Base-by-base conservation (phyloP, 2,329 filamentous ascomycete species). In the Colletotrichum orbiculare region DNA sequence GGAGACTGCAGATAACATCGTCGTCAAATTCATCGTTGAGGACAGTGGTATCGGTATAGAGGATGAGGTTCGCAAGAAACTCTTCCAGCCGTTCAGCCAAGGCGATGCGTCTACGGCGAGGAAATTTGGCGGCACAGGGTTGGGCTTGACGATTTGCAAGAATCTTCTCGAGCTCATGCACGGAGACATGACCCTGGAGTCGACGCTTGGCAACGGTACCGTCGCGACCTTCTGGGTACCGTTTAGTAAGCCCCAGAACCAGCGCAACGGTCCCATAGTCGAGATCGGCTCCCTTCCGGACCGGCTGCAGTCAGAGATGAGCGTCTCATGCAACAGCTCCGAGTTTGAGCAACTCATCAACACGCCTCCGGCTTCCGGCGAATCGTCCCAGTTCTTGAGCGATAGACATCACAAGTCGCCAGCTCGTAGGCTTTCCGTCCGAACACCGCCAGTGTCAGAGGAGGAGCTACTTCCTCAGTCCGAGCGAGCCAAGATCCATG, bases 21-120 rank as follows among this genome's bases (percentile, higher is more conserved):
- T 89, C 47, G 85, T 94, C 46, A 87, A 87, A 54, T 94, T 95
- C 70, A 85, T 85, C 0, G 85, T 96, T 6, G 87, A 91, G 73
- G 92, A 96, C 69, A 92, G 90, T 0, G 92, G 92, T 0, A 94
- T 95, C 54, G 92, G 92, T 4, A 94, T 95, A 38, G 90, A 93
- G 68, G 89, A 94, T 52, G 89, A 92, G 60, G 90, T 94, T 6
- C 85, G 88, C 15, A 89, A 88, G 71, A 85, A 85, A 42, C 81
- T 95, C 1, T 96, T 95, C 77, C 89, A 90, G 68, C 92, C 92
- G 0, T 96, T 95, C 75, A 92, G 89, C 66, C 92, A 96, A 75
- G 92, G 91, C 5, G 92, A 95, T 72, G 88, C 91, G 1, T 94
- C 91, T 4, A 94, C 92, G 0, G 91, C 91, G 15, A 83, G 91